Base-by-base conservation (phyloP, 176 grass and related monocot genomes). In the Oryza nivara region DNA sequence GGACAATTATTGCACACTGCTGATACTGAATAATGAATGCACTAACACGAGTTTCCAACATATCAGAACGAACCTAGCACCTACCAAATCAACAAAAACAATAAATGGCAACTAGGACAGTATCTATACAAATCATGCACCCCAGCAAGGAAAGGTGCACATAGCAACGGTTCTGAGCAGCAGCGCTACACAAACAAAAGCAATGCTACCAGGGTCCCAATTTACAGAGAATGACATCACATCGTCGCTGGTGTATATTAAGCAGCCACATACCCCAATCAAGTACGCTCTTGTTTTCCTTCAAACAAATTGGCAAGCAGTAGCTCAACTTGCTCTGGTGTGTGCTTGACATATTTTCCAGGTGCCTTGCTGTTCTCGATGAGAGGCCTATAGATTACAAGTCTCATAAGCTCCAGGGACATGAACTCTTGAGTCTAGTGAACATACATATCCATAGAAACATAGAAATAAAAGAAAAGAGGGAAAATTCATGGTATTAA, bases 221-320 rank as follows among this genome's bases (percentile, higher is more conserved):
- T 89, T 80, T 81, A 72, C 66, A 77, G 3, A 15, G 3, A 54
- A 80, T 0, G 0, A 3, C 58, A 40, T 10, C n/a, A 25, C 25
- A 30, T 70, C 76, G 5, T 56, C 60, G 7, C 30, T 3, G 32
- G 48, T 6, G 49, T 67, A 68, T 47, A 43, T 19, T 25, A n/a
- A 16, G 5, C n/a, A 0, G 9, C 1, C 43, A 66, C 19, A 43
- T 20, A 10, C 3, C 11, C 17, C 22, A 54, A 78, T 87, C 84
- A 90, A 20, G 75, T 6, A 13, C 84, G 80, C 38, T 87, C 89
- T 75, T 90, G 84, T 76, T 92, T 94, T 20, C 96, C 96, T 80
- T 99, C 96, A 4, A 99, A 99, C 54, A 99, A 90, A 78, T 96
- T 91, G 26, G 88, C 90, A 16, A 96, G 92, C 20, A 88, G 80